phyloP scores from a whole-genome alignment of 2,329 filamentous ascomycete genomes.

The Fusarium bulbicola region DNA sequence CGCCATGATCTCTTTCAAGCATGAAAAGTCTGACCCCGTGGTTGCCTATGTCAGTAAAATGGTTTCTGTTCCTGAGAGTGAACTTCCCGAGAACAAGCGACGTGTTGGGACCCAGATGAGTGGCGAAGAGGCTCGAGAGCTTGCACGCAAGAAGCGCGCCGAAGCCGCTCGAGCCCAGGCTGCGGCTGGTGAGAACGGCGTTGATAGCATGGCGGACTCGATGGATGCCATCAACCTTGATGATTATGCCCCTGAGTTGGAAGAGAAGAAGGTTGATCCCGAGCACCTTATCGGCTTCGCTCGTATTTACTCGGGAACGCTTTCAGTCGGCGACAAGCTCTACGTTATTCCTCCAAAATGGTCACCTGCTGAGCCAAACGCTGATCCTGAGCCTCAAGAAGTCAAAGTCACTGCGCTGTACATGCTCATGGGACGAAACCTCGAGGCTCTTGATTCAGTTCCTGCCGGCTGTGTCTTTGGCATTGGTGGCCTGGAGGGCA shows the following conservation, averaged over 20 bases:
- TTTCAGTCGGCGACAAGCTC: conserved; percentile 88
- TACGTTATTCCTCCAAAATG: conserved; percentile 96
- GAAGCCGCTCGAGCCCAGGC: conserved; percentile 85
- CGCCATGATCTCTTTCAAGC: conserved; percentile 86
- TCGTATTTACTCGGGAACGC: conserved; percentile 87
- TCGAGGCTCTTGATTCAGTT: conserved; percentile 84
- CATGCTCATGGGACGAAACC: conserved; percentile 90
- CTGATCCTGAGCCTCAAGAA: conserved; percentile 78
- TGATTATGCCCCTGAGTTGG: conserved; percentile 55
- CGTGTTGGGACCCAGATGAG: conserved; percentile 72
- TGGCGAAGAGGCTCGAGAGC: conserved; percentile 87
- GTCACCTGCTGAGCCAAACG: conserved; percentile 79
- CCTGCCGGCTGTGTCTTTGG: conserved; percentile 96
- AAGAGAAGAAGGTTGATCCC: conserved; percentile 71
- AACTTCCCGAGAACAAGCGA: conserved; percentile 86
- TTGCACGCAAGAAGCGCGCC: conserved; percentile 87
- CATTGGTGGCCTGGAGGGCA: conserved; percentile 89
- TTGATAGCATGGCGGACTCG: conserved; percentile 66
- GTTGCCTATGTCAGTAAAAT: conserved; percentile 99
- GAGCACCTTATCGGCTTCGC: conserved; percentile 97
- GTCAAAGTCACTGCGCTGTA: conserved; percentile 89
- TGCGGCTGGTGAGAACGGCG: conserved; percentile 57
- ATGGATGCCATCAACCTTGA: conserved; percentile 70
- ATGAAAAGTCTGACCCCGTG: conserved; percentile 74
- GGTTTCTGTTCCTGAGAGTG: conserved; percentile 93